Percentiles rank a stretch among this genome's conserved stretches.
These are phyloP conservation scores for Fusarium sp. DNA, from an alignment of 2,329 filamentous ascomycete genomes.

Conservation along the genomic window DNA sequence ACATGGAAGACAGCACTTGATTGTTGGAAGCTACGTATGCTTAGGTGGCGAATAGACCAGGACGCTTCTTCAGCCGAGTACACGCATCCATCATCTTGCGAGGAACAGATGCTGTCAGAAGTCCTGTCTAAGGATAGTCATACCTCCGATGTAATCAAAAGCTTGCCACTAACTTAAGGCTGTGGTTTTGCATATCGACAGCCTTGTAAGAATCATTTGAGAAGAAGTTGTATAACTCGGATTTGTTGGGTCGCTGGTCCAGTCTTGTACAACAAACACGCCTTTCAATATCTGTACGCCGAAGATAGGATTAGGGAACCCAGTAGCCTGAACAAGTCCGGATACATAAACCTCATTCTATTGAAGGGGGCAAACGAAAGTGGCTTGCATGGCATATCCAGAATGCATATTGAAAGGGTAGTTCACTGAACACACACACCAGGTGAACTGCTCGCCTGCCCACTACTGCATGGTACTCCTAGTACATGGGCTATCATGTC, in stretches of 20 bases:
- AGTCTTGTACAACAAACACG: not conserved
- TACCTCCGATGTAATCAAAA: not conserved
- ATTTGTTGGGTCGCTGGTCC: not conserved
- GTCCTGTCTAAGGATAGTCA: not conserved
- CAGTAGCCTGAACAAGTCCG: not conserved
- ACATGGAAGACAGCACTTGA: not conserved
- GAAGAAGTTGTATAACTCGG: not conserved
- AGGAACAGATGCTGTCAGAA: not conserved
- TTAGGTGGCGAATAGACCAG: slow-evolving; percentile 20
- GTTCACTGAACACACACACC: not conserved
- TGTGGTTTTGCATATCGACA: not conserved
- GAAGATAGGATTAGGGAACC: not conserved
- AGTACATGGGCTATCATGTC: slow-evolving; percentile 10
- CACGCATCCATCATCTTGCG: not conserved
- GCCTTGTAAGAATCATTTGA: not conserved
- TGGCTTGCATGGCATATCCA: not conserved
- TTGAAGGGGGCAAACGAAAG: not conserved
- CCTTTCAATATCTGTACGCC: not conserved
- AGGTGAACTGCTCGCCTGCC: not conserved
- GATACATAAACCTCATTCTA: not conserved
- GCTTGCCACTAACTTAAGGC: not conserved
- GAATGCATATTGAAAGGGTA: not conserved
- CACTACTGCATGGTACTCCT: slow-evolving; percentile 21
- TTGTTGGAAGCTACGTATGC: not conserved
- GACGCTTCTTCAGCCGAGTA: not conserved